Evolutionary conservation across 345 rosid genomes (phyloP), one percentile per base, ranked within the genome.

Genomic region (Lepidium africanum): DNA sequence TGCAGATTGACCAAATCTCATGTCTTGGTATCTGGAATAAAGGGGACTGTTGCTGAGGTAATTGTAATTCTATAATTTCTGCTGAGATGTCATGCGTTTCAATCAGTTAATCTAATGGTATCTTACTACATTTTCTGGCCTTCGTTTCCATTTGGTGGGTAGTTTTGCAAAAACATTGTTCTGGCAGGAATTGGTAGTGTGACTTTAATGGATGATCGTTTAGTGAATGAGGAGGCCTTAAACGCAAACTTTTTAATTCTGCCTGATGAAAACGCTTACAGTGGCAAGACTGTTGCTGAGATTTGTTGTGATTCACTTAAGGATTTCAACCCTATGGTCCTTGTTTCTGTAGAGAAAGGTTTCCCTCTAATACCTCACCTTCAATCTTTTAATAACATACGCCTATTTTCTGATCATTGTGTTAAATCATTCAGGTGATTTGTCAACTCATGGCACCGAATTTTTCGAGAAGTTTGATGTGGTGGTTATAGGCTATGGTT

Each of bases 81-180:
- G 32, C 6, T 38, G 2, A 42, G 7, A 40, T 39, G 3, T 57
- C 19, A 13, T 11, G 23, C 14, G 63, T 10, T 37, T 47, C 3
- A 30, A 21, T 27, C 45, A n/a, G 8, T 41, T 4, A 16, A 42
- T 42, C 13, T 33, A 16, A 40, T 25, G 9, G 51, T 56, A 17
- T 39, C 10, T 55, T 27, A 50, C 32, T 35, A 13, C 17, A 7
- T 48, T 40, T 46, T 33, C 16, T 16, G 41, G 41, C 30, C 46
- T 55, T 38, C 21, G 43, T 5, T 17, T 59, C 43, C 19, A 52
- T 59, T 10, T 43, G 53, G 21, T 65, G 79, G 16, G 47, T 79
- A 94, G 99, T 91, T 94, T 79, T 94, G 97, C 86, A 94, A 94
- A 84, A 94, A 94, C 79, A 84, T 94, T 69, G 99, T 91, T 3